phyloP scores from a whole-genome alignment of 1,139 yeast species.

The Pichia sp. region DNA sequence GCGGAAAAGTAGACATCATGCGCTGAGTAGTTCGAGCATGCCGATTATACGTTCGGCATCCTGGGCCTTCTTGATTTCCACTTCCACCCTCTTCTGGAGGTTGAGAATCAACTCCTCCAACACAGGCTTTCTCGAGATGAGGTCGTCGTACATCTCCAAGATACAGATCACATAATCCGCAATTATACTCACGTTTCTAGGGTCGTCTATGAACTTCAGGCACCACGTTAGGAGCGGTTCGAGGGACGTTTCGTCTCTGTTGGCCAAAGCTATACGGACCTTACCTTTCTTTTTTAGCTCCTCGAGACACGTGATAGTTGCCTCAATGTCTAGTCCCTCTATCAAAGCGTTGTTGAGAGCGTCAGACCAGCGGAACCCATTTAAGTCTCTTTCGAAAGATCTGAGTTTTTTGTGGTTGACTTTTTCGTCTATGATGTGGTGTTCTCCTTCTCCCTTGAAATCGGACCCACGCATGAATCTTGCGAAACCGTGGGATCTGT shows the following conservation, averaged over 20 bases:
- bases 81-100: conserved; percentile 56
- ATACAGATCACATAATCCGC: conserved; percentile 84
- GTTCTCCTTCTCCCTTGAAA: conserved; percentile 85
- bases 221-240: conserved; percentile 89
- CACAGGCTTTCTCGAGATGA: conserved; percentile 73
- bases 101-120: conserved; percentile 66
- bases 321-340: conserved; percentile 72
- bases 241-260: conserved; percentile 73
- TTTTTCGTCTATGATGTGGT: conserved; percentile 57
- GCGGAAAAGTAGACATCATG: conserved; percentile 23
- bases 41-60: conserved; percentile 91
- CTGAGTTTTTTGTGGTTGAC: conserved; percentile 55
- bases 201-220: conserved; percentile 67
- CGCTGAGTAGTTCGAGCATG: conserved; percentile 78
- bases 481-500: conserved; percentile 41
- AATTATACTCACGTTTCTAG: conserved; percentile 66
- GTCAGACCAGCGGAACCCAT: conserved; percentile 87
- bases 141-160: conserved; percentile 70
- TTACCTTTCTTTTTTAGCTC: conserved; percentile 88
- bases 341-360: conserved; percentile 85
- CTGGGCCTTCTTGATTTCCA: conserved; percentile 72
- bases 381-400: conserved; percentile 77
- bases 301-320: conserved; percentile 72
- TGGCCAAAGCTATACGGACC: conserved; percentile 68
- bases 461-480: conserved; percentile 90